Evolutionary conservation across 2,329 filamentous ascomycete species (phyloP).

Genomic region (Sporothrix mexicana): DNA sequence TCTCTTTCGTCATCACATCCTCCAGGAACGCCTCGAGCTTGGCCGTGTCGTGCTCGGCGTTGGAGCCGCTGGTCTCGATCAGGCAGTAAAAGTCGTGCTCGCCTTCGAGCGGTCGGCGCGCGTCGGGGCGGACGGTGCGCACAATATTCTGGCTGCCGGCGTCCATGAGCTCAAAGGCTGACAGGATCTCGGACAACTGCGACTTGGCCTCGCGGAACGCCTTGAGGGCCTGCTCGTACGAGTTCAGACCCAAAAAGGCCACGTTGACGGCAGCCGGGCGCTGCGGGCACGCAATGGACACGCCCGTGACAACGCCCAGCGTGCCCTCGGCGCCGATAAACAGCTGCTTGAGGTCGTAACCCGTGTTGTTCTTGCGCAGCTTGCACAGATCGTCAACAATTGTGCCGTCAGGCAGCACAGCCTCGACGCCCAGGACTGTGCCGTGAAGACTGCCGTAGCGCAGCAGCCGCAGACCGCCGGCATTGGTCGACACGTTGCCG

Average conservation of each 20-base stretch:
- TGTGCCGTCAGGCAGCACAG: slow-evolving; percentile 90
- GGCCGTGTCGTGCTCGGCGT: slow-evolving; percentile 88
- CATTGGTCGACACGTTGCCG: slow-evolving; percentile 94
- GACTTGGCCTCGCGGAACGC: slow-evolving; percentile 89
- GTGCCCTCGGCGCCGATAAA: slow-evolving; percentile 97
- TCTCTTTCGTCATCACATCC: slow-evolving; percentile 82
- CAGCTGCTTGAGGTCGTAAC: slow-evolving; percentile 94
- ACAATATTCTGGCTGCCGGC: slow-evolving; percentile 79
- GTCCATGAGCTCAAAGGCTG: slow-evolving; percentile 98
- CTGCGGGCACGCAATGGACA: slow-evolving; percentile 89
- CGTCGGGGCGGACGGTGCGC: slow-evolving; percentile 70
- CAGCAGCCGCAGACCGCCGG: slow-evolving; percentile 85
- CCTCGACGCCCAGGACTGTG: slow-evolving; percentile 89
- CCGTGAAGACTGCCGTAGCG: slow-evolving; percentile 95
- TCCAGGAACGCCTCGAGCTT: slow-evolving; percentile 93
- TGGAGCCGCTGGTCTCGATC: slow-evolving; percentile 94
- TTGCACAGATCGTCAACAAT: slow-evolving; percentile 87
- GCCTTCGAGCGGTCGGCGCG: slow-evolving; percentile 79
- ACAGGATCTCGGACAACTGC: slow-evolving; percentile 92
- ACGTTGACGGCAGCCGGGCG: slow-evolving; percentile 89
- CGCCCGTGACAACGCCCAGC: slow-evolving; percentile 88
- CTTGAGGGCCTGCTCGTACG: slow-evolving; percentile 84
- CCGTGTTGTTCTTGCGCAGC: slow-evolving; percentile 97
- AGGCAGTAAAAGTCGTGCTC: slow-evolving; percentile 95
- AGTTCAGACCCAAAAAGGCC: slow-evolving; percentile 89